Base-by-base conservation (phyloP, 371 early-diverging fungal species). In the Capniomyces stellatus region DNA sequence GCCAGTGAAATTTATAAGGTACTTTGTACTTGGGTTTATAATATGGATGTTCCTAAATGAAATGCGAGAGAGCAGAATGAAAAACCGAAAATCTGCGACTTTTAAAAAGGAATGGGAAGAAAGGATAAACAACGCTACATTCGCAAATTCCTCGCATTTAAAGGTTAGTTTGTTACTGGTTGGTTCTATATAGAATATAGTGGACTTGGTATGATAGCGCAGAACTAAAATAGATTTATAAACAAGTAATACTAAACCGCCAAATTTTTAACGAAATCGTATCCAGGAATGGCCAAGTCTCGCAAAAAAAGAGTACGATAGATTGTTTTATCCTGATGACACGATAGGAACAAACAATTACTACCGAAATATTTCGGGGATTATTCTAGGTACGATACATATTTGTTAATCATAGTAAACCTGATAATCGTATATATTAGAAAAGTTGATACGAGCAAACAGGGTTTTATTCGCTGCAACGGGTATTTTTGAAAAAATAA, bases 301-400 rank as follows among this genome's bases (percentile, higher is more conserved):
- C 2, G 27, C 30, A 29, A 35, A 30, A 51, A 4, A 51, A 18
- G 51, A 51, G 39, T 30, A 35, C 25, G 15, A 12, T 3, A 48
- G 30, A 31, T 19, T 27, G 13, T 15, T 27, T 29, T 18, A 31
- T 15, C 30, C 31, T 6, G 35, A 21, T 8, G 22, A 4, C 22
- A 10, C 18, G 35, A 35, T 3, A n/a, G 2, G 6, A 18, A 6
- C 29, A 21, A 35, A 29, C 8, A 18, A 31, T 2, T 51, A 29
- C 22, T 51, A 51, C 35, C 51, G 39, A 2, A 51, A 51, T 31
- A 31, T 51, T 8, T 12, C 30, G 2, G 51, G 51, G 39, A 51
- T 51, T 4, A 24, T 35, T 3, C 29, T 2, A 18, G 51, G 51
- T 31, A 27, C 12, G 6, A 12, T 48, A 12, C 18, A 48, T 22